These are phyloP conservation scores for Potentilla sterilis DNA, from an alignment of 306 rosid genomes.

Conservation along the genomic window DNA sequence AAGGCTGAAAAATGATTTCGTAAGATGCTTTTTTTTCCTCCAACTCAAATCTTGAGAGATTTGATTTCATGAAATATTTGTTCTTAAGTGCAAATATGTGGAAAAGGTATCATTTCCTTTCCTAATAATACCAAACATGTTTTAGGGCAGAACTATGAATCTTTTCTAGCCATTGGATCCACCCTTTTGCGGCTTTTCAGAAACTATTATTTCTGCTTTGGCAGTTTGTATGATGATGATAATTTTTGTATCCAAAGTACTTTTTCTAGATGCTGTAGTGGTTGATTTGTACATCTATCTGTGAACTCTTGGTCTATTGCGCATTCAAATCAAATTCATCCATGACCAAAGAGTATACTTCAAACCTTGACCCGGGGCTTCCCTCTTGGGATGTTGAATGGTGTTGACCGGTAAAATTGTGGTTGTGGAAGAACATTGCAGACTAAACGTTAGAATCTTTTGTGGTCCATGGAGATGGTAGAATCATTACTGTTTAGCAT, in stretches of 20 bases:
- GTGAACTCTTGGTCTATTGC: not conserved
- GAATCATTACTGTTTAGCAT: not conserved
- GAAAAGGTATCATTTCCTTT: slow-evolving; percentile 51
- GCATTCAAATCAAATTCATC: not conserved
- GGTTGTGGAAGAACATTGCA: not conserved
- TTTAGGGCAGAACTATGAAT: slow-evolving; percentile 41
- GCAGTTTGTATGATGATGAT: slow-evolving; percentile 37
- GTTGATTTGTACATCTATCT: not conserved
- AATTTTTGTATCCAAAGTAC: slow-evolving; percentile 38
- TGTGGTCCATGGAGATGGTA: not conserved
- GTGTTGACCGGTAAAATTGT: not conserved
- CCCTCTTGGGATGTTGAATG: not conserved
- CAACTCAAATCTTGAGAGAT: slow-evolving; percentile 38
- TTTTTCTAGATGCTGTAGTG: slow-evolving; percentile 3
- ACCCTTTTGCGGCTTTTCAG: slow-evolving; percentile 26
- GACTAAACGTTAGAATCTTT: not conserved
- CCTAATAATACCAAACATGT: slow-evolving; percentile 65
- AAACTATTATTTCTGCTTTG: slow-evolving; percentile 33
- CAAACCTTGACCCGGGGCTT: not conserved
- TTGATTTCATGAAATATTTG: slow-evolving; percentile 39
- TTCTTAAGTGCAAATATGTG: slow-evolving; percentile 45
- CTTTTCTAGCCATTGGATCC: slow-evolving; percentile 32
- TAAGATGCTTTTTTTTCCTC: slow-evolving; percentile 23
- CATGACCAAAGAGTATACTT: not conserved
- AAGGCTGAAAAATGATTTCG: slow-evolving; percentile 31